Evolutionary conservation across 805 yeast genomes (phyloP).

Genomic region (Vanderwaltozyma verrucispora): DNA sequence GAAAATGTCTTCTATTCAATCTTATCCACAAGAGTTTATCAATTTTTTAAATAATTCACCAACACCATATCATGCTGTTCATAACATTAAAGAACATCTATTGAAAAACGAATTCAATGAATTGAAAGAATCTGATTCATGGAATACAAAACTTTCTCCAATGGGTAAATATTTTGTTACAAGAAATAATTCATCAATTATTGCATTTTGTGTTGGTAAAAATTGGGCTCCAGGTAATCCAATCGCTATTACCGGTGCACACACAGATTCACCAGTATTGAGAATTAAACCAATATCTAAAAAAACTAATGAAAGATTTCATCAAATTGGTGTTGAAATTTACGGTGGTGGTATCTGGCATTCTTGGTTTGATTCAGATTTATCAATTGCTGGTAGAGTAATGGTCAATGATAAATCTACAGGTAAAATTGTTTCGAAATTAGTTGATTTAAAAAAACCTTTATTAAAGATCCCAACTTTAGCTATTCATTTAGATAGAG

Average conservation of each 20-base stretch:
- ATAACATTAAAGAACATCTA: conserved; percentile 47
- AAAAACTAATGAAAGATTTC: conserved; percentile 58
- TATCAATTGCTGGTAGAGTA: conserved; percentile 87
- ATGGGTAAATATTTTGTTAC: conserved; percentile 76
- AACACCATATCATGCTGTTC: conserved; percentile 90
- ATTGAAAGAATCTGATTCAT: conserved; percentile 56
- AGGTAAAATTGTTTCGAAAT: conserved; percentile 47
- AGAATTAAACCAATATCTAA: conserved; percentile 82
- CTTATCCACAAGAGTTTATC: conserved; percentile 45
- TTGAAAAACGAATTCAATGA: conserved; percentile 58
- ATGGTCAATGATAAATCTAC: conserved; percentile 41
- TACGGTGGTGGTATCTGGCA: conserved; percentile 97
- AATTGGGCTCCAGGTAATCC: conserved; percentile 70
- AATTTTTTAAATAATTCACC: conserved; percentile 77
- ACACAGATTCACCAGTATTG: conserved; percentile 88
- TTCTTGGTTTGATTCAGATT: conserved; percentile 93
- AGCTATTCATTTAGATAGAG: conserved; percentile 84
- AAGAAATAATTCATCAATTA: conserved; percentile 78
- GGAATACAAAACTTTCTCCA: conserved; percentile 47
- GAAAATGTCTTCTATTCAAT: conserved; percentile 13
- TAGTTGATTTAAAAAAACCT: conserved; percentile 77
- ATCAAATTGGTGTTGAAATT: conserved; percentile 85
- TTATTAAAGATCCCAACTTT: conserved; percentile 84
- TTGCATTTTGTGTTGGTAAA: conserved; percentile 78
- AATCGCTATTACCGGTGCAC: conserved; percentile 86